phyloP scores from a whole-genome alignment of 2,329 filamentous ascomycete species.

The Didymella pinodella region DNA sequence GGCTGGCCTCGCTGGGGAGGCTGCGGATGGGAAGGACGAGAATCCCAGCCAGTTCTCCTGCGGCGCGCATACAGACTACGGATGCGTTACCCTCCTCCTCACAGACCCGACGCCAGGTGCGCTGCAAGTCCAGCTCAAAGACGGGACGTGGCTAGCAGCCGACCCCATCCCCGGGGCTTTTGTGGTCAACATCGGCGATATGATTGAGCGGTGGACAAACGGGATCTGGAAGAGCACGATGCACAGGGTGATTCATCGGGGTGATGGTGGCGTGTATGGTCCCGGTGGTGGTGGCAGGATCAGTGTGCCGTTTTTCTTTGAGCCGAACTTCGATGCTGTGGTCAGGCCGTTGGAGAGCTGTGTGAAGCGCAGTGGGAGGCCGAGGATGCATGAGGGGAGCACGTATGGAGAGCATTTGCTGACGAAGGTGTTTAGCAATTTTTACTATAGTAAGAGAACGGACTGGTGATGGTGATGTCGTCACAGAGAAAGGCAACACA shows the following conservation, averaged over 20 bases:
- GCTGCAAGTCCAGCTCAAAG: conserved; percentile 54
- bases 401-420: conserved; percentile 56
- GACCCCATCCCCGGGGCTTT: conserved; percentile 56
- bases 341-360: conserved; percentile 52
- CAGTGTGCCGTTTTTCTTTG: conserved; percentile 60
- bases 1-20: background rate
- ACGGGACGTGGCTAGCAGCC: conserved; percentile 55
- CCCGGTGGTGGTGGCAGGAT: conserved; percentile 49
- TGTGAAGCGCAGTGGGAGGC: conserved; percentile 45
- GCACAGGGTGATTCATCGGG: conserved; percentile 56
- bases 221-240: conserved; percentile 54
- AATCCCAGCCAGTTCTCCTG: conserved; percentile 48
- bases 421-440: conserved; percentile 55
- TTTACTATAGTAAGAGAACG: conserved; percentile 44
- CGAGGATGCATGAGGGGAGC: conserved; percentile 41
- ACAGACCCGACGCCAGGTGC: conserved; percentile 55
- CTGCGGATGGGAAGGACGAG: conserved; percentile 9
- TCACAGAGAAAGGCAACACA: too few species aligned
- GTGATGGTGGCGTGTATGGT: background rate
- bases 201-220: conserved; percentile 58
- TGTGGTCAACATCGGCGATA: conserved; percentile 60
- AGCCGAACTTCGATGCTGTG: conserved; percentile 54
- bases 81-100: conserved; percentile 57
- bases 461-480: conserved; percentile 26
- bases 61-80: conserved; percentile 57